These are phyloP conservation scores for Botryotinia globosa DNA, from an alignment of 2,329 filamentous ascomycete species.

Conservation along the genomic window DNA sequence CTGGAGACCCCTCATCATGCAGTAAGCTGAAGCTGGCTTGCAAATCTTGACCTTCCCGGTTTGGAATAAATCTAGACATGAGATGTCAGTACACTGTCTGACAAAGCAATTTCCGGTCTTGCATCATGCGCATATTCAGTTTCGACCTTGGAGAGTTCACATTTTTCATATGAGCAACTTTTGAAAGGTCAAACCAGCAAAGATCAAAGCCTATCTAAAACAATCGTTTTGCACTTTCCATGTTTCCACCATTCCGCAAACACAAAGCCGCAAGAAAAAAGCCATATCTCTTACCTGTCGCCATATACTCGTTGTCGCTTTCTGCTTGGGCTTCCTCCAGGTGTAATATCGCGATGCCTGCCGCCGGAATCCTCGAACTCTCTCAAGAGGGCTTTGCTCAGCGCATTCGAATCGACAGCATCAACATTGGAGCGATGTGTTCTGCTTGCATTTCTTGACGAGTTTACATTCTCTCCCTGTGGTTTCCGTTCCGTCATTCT, in stretches of 20 bases:
- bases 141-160: background rate
- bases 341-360: slow-evolving; percentile 55
- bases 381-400: slow-evolving; percentile 57
- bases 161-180: background rate
- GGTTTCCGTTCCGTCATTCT: slow-evolving; percentile 35
- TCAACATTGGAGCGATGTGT: slow-evolving; percentile 26
- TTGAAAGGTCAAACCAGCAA: background rate
- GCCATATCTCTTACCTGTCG: slow-evolving; percentile 43
- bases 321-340: slow-evolving; percentile 62
- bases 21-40: slow-evolving; percentile 89
- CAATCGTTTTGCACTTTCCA: background rate
- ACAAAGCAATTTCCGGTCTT: background rate
- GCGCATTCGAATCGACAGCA: slow-evolving; percentile 50
- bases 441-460: slow-evolving; percentile 26
- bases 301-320: slow-evolving; percentile 68
- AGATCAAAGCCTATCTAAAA: background rate
- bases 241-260: background rate
- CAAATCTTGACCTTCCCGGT: slow-evolving; percentile 86
- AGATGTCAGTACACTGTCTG: slow-evolving; percentile 27
- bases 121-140: background rate
- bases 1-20: slow-evolving; percentile 88
- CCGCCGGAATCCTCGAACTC: slow-evolving; percentile 59
- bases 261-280: background rate
- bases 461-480: slow-evolving; percentile 27
- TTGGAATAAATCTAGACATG: slow-evolving; percentile 81